These are phyloP conservation scores for Crithidia expoeki DNA, from an alignment of 208 protist species.

Conservation along the genomic window DNA sequence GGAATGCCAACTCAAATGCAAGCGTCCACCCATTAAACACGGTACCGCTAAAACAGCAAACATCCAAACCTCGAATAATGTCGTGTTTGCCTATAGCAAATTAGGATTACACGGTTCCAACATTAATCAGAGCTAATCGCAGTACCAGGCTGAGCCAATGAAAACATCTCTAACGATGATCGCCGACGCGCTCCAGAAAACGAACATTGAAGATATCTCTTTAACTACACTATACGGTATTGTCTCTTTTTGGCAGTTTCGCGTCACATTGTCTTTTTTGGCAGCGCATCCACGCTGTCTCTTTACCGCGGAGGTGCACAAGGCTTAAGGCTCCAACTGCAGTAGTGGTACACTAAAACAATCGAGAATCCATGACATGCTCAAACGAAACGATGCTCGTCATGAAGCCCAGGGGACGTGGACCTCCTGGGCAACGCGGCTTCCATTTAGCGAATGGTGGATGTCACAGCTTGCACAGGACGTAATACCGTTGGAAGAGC, in stretches of 20 bases:
- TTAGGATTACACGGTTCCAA: too few species aligned
- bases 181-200: too few species aligned
- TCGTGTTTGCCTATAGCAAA: too few species aligned
- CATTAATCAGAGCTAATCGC: too few species aligned
- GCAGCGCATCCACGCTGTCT: conserved; percentile 22
- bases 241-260: background rate
- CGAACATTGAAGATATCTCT: background rate
- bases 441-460: conserved; percentile 25
- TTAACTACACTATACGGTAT: conserved; percentile 1
- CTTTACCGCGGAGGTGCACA: conserved; percentile 6
- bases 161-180: too few species aligned
- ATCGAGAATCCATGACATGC: background rate
- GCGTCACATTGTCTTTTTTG: conserved; percentile 11
- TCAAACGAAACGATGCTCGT: background rate
- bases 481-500: conserved; percentile 11
- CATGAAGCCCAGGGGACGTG: background rate
- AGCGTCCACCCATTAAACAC: too few species aligned
- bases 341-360: background rate
- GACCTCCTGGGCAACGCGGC: conserved; percentile 15
- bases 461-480: conserved; percentile 16
- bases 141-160: too few species aligned
- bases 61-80: too few species aligned
- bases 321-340: background rate
- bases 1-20: too few species aligned
- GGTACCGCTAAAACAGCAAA: too few species aligned